These are phyloP conservation scores for Lactarius pseudohatsudake DNA, from an alignment of 768 basidiomycete species.

Conservation along the genomic window DNA sequence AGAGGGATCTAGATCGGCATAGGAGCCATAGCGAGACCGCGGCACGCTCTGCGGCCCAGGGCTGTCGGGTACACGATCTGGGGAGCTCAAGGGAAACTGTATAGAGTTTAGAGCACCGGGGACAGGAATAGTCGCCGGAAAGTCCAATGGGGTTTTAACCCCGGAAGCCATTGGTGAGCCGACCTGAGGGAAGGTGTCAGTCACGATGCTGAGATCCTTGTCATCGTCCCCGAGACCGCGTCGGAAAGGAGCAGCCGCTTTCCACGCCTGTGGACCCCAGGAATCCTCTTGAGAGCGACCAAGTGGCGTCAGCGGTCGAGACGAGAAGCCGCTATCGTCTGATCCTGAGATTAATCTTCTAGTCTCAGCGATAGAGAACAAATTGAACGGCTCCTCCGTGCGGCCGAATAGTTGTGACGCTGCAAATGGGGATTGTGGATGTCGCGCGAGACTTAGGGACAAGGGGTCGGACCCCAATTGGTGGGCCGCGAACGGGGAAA, in stretches of 20 bases:
- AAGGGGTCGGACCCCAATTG: conserved; percentile 59
- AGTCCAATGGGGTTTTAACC: conserved; percentile 55
- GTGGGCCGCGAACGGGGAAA: conserved; percentile 73
- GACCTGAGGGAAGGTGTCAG: conserved; percentile 44
- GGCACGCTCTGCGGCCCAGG: conserved; percentile 57
- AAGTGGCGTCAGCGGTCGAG: conserved; percentile 52
- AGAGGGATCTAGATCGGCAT: conserved; percentile 67
- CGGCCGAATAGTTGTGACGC: conserved; percentile 82
- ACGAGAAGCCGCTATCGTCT: conserved; percentile 52
- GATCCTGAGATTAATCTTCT: conserved; percentile 54
- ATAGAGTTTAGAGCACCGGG: conserved; percentile 63
- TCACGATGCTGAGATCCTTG: conserved; percentile 51
- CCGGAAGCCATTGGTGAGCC: conserved; percentile 46
- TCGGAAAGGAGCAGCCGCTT: conserved; percentile 73
- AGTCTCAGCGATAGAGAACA: conserved; percentile 82
- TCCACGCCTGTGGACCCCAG: conserved; percentile 40
- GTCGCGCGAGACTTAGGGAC: conserved; percentile 42
- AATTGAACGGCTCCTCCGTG: conserved; percentile 73
- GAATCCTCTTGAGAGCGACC: conserved; percentile 46
- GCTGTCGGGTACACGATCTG: conserved; percentile 51
- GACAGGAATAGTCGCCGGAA: conserved; percentile 55
- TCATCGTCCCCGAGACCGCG: conserved; percentile 76
- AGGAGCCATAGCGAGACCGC: conserved; percentile 66
- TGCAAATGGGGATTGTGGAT: conserved; percentile 84
- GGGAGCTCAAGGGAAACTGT: conserved; percentile 78